Evolutionary conservation across 305 asterid genomes (phyloP).

Genomic region (Andrographis paniculata): DNA sequence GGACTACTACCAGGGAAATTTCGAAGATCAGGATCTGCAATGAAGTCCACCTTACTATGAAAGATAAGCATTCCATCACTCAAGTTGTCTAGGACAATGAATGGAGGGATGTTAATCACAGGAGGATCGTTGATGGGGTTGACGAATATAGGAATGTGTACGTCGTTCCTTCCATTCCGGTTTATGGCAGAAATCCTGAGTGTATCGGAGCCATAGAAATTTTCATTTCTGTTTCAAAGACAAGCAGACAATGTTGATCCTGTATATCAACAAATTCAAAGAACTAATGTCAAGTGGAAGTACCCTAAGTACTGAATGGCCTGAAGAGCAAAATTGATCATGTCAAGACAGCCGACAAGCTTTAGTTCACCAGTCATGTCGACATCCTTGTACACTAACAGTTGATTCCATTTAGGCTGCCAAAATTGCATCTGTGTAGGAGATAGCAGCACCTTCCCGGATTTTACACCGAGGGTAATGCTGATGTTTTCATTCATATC

Average conservation of each 20-base stretch:
- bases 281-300: neutral
- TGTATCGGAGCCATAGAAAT: conserved; percentile 60
- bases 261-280: neutral
- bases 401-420: conserved; percentile 47
- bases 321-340: conserved; percentile 63
- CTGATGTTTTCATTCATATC: conserved; percentile 53
- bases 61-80: conserved; percentile 50
- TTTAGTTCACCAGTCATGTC: conserved; percentile 33
- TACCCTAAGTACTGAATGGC: conserved; percentile 79
- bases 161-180: conserved; percentile 50
- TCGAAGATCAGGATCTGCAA: conserved; percentile 71
- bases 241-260: conserved; percentile 11
- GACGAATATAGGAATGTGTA: conserved; percentile 64
- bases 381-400: conserved; percentile 25
- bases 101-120: conserved; percentile 52
- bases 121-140: conserved; percentile 91
- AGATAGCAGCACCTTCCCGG: conserved; percentile 51
- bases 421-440: conserved; percentile 60
- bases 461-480: conserved; percentile 43
- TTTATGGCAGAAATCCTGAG: conserved; percentile 55
- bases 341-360: conserved; percentile 55
- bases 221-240: conserved; percentile 40
- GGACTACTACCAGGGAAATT: conserved; percentile 54
- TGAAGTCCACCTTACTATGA: conserved; percentile 28
- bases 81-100: conserved; percentile 39